Conservation (phyloP, 345 rosid species). For the Ceriops decandra region DNA sequence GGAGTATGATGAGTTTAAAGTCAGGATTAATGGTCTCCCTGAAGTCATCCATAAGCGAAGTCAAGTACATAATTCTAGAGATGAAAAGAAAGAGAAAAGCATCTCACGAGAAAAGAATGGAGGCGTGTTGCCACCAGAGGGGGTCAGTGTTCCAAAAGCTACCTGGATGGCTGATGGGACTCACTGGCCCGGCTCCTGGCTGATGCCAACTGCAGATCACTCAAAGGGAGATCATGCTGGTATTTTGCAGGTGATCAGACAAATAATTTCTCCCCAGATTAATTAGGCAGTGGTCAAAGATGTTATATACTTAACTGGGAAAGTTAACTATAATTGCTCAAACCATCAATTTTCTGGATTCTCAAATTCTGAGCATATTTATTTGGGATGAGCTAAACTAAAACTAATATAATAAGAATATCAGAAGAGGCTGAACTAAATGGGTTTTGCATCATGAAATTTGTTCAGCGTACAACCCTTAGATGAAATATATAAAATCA, state of each 20-base stretch:
- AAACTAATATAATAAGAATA: no score
- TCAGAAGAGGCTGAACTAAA: no score
- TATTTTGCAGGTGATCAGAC: constrained; percentile 47
- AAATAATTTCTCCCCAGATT: not conserved
- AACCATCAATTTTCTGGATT: no score
- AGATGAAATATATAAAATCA: no score
- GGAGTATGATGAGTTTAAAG: constrained; percentile 94
- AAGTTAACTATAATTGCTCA: no score
- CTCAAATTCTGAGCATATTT: no score
- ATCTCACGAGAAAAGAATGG: constrained; percentile 56
- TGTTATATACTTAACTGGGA: no score
- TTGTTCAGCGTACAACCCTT: no score
- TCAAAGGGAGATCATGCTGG: constrained; percentile 90
- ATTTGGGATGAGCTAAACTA: no score
- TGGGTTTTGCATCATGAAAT: no score
- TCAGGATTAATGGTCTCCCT: constrained; percentile 83
- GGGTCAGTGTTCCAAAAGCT: constrained; percentile 47
- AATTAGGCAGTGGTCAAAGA: not conserved
- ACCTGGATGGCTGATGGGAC: constrained; percentile 99
- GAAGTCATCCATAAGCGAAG: constrained; percentile 66
- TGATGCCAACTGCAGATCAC: constrained; percentile 56
- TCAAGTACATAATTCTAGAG: constrained; percentile 55
- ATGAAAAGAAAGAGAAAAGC: constrained; percentile 54
- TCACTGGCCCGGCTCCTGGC: constrained; percentile 98
- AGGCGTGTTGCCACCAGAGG: constrained; percentile 47